Base-by-base conservation (phyloP, 2,329 filamentous ascomycete species). In the Penicillium concentricum region DNA sequence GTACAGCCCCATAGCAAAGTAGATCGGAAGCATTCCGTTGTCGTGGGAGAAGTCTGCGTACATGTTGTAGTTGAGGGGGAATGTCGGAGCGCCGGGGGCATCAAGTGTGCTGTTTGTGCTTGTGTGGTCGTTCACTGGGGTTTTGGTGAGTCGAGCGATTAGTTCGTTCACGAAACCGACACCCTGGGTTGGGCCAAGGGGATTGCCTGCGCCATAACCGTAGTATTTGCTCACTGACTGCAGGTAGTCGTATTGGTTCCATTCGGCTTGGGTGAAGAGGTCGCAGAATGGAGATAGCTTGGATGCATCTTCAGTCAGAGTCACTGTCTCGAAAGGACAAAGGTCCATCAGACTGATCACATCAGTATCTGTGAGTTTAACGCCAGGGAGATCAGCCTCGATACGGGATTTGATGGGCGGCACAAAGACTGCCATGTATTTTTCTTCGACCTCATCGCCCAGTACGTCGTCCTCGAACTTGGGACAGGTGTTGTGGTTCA, bases 21-120 rank as follows among this genome's bases (percentile, higher is more conserved):
- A 89, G 7, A 95, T 85, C 8, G 83, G 82, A 30, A 84, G 85
- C 86, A 97, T 91, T 69, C 89, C 87, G 72, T 95, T 96, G 74
- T 97, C 92, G 74, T 97, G 92, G 61, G 87, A 90, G 70, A 97
- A 96, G 74, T 97, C 92, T 0, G 91, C 92, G 68, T 95, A 97
- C 1, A 96, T 76, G 12, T 76, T 76, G 42, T 78, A 74, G 59
- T 82, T 81, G 0, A 96, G 77, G 0, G 92, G 92, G 67, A 96
- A 97, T 0, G 89, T 92, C 7, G 74, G 69, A 0, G 82, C 76
- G 56, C 85, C 79, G 5, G 58, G 44, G 10, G 77, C 76, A 70
- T 95, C 90, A 0, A 96, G 81, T 0, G 92, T 96, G 35, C 77
- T 79, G 73, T 97, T 96, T 6, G 87, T 91, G 53, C 81, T 86